A percentile compares a stretch with the other conserved stretches of the same genome.
Conservation (phyloP, 306 rosid genomes). For the Ormosia emarginata region DNA sequence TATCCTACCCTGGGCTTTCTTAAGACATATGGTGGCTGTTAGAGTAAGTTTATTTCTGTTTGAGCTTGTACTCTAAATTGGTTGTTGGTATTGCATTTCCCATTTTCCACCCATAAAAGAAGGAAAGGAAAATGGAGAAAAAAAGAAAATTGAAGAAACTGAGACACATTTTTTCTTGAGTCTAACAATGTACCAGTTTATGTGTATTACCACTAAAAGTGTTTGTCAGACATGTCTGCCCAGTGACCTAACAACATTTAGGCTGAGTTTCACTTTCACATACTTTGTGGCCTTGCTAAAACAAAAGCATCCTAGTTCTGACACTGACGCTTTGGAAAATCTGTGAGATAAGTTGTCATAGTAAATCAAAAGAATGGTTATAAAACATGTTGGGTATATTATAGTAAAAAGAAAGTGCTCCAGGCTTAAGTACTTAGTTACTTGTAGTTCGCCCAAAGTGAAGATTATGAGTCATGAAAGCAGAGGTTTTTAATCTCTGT, state of each 20-base stretch:
- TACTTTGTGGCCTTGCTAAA: background rate
- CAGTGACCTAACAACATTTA: background rate
- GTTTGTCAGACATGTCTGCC: background rate
- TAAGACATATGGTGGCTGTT: background rate
- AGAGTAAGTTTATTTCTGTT: background rate
- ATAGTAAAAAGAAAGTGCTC: background rate
- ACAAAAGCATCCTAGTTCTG: background rate
- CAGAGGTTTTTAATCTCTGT: too few relatives aligned
- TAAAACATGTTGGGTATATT: background rate
- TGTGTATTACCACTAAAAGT: background rate
- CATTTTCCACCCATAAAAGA: background rate
- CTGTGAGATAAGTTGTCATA: background rate
- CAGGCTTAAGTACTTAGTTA: background rate
- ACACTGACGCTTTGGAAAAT: background rate
- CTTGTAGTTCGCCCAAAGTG: background rate
- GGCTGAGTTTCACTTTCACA: background rate
- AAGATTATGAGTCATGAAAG: too few relatives aligned
- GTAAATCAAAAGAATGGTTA: background rate
- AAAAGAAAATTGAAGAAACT: background rate
- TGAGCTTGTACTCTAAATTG: constrained; percentile 3
- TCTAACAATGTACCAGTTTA: background rate
- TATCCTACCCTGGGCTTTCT: background rate
- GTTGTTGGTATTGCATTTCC: background rate
- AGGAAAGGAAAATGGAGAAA: background rate
- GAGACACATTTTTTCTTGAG: background rate